Conservation (phyloP, 1,284 basidiomycete genomes). For the Trichosporon sp. region DNA sequence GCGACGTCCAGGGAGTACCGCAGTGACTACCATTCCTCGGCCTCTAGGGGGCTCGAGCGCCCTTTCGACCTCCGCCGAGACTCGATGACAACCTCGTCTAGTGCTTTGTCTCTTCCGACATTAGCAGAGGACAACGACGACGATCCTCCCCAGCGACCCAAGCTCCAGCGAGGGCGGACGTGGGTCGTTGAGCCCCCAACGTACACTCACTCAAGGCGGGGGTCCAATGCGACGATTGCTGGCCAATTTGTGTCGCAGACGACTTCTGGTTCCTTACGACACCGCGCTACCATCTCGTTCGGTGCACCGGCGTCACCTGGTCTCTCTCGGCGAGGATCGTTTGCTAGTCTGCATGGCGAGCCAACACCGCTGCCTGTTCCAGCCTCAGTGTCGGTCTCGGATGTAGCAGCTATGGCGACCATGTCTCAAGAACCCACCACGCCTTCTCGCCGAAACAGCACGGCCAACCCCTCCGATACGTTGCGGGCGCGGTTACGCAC, state of each 20-base stretch:
- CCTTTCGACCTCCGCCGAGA: not conserved
- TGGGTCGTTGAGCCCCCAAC: not conserved
- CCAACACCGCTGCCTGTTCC: slow-evolving; percentile 6
- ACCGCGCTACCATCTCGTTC: not conserved
- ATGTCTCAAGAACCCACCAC: slow-evolving; percentile 15
- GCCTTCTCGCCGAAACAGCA: not conserved
- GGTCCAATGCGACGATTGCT: slow-evolving; percentile 2
- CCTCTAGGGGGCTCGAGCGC: not conserved
- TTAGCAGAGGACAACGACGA: not conserved
- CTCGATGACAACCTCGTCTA: not conserved
- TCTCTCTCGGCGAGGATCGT: not conserved
- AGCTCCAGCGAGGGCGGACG: not conserved
- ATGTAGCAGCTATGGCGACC: slow-evolving; percentile 17
- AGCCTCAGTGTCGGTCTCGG: slow-evolving; percentile 15
- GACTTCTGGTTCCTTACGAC: not conserved
- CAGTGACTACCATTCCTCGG: not conserved
- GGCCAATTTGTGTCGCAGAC: slow-evolving; percentile 1
- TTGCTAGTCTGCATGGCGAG: not conserved
- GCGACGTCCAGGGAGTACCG: slow-evolving; percentile 1
- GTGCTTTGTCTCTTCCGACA: not conserved
- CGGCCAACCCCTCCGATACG: slow-evolving; percentile 9
- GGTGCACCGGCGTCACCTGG: not conserved
- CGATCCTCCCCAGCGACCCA: not conserved
- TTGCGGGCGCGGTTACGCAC: slow-evolving; percentile 17
- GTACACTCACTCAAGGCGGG: not conserved